Evolutionary conservation across 73 alveolate genomes (phyloP), one percentile per base, ranked within the genome.

Genomic region (Tetrahymena elliotti): DNA sequence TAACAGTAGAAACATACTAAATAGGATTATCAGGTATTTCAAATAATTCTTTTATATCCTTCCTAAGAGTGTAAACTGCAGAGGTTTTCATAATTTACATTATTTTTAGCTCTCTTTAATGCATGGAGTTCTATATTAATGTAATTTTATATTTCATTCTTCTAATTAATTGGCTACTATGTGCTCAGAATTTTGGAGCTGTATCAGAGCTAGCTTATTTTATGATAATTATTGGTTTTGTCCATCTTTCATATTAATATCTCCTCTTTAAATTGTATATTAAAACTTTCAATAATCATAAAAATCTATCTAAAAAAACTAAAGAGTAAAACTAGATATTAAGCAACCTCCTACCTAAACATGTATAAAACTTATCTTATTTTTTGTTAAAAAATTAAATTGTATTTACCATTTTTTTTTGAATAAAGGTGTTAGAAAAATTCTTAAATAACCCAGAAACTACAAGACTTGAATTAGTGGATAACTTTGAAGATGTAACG

Each of bases 401-500:
- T 47, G 13, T 18, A 68, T 68, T 27, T 68, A 24, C 13, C 1
- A 68, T 10, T 68, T 27, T 4, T 2, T 68, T 27, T 27, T 27
- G n/a, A 68, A 40, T 40, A 68, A 68, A 68, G 88, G 88, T 68
- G 34, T n/a, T 68, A 68, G 88, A 68, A 68, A 68, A 68, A n/a
- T 68, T 68, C 88, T 18, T 68, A 68, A 68, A 68, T 68, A 68
- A 68, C 22, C 88, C 88, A 68, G 88, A 68, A 68, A 68, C 88
- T 18, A 68, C 88, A 18, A 68, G 88, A 10, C 88, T 68, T 4
- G 96, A 94, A n/a, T 47, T 94, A 35, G 93, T 94, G 6, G 97
- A 95, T 83, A 94, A 95, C 39, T 95, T 95, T 93, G 96, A 95
- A 52, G 97, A 95, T 93, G 97, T 95, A 24, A 95, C 97, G 6